Base-by-base conservation (phyloP, 352 stramenopile species). In the Pythium rishiriense region DNA sequence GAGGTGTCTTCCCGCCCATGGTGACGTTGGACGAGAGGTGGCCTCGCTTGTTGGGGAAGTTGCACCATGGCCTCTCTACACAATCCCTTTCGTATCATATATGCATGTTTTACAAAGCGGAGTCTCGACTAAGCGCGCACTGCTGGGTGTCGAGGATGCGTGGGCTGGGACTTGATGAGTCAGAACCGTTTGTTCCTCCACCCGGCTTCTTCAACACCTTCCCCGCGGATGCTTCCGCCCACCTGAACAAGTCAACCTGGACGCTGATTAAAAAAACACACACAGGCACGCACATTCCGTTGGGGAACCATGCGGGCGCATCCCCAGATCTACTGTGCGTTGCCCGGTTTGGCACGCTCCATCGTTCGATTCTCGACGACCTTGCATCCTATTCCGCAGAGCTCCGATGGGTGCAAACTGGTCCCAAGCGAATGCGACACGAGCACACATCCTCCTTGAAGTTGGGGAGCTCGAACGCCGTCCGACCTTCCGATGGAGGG, bases 181-280 rank as follows among this genome's bases (percentile, higher is more conserved):
- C 14, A n/a, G 37, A 43, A 43, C 37, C 37, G 6, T 3, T 9
- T 9, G 37, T 43, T 43, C 37, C 37, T 43, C n/a, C 41, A 6
- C 4, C 4, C 14, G 41, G 41, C 21, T 47, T 47, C 41, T 47
- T 47, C 41, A 47, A 47, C 19, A 47, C 41, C 41, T 47, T 47
- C 41, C 21, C 41, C 19, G 19, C 7, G 17, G 0, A 25, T 8
- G 41, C 11, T 6, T 3, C 25, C 21, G 4, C 11, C 19, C 8
- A 8, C 8, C 41, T 47, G 41, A 8, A 58, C 50, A 58, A 58
- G 50, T 58, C 50, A 33, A 58, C 50, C 1, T 58, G 35, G 50
- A 58, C 50, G 12, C 33, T 49, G 52, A 59, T 59, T 59, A 59
- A 59, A 59, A 59, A 43, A 47, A 0, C 6, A 28, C n/a, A n/a